Evolutionary conservation across 192 early-diverging fungal genomes (phyloP).

Genomic region (Backusella tarrabulga): DNA sequence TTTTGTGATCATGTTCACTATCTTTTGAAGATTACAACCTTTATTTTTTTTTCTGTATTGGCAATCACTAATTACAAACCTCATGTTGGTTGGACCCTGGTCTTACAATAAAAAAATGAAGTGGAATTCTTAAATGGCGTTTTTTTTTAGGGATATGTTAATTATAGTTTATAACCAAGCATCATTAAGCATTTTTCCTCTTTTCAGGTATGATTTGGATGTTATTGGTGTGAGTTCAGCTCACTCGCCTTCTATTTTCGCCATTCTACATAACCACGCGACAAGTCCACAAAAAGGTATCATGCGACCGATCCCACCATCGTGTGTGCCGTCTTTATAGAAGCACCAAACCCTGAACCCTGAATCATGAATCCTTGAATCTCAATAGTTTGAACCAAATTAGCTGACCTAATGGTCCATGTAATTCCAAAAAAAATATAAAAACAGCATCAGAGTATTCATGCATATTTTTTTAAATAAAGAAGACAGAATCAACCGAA

Average conservation of each 20-base stretch:
- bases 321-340: not conserved
- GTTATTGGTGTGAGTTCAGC: not conserved
- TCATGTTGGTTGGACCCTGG: not conserved
- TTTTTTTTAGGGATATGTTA: not conserved
- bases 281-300: not conserved
- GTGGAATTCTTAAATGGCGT: not conserved
- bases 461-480: not conserved
- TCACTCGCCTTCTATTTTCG: not conserved
- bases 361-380: not conserved
- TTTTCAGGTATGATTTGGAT: not conserved
- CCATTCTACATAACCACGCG: slow-evolving; percentile 2
- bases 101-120: not conserved
- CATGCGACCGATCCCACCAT: not conserved
- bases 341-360: slow-evolving; percentile 1
- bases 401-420: not conserved
- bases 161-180: not conserved
- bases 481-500: not conserved
- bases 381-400: not conserved
- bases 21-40: slow-evolving; percentile 4
- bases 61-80: not conserved
- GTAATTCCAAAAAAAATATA: not conserved
- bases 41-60: not conserved
- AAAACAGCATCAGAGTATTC: not conserved
- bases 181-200: not conserved
- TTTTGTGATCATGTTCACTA: slow-evolving; percentile 1